Evolutionary conservation across 108 stramenopile genomes (phyloP).

Genomic region (Nitzschia sp.): DNA sequence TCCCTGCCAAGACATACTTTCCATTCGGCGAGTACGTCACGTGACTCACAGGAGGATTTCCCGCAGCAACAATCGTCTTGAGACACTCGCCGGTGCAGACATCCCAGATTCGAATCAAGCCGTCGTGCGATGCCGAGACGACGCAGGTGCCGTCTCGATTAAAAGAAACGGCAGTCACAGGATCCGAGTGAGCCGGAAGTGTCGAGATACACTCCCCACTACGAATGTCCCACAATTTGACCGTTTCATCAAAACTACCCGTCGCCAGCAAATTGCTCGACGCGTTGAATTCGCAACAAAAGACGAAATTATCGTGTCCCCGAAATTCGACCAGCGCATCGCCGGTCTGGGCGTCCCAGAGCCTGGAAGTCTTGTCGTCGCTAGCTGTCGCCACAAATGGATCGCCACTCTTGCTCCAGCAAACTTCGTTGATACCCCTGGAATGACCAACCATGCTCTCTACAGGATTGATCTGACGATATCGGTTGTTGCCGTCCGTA

Average conservation of each 20-base stretch:
- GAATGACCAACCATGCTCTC: constrained; percentile 63
- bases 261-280: constrained; percentile 73
- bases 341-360: constrained; percentile 85
- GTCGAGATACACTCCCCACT: constrained; percentile 89
- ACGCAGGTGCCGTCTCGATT: constrained; percentile 89
- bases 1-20: constrained; percentile 81
- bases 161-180: constrained; percentile 91
- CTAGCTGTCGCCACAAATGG: constrained; percentile 84
- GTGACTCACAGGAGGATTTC: constrained; percentile 82
- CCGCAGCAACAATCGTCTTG: constrained; percentile 93
- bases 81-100: constrained; percentile 92
- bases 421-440: constrained; percentile 84
- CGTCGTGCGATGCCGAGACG: constrained; percentile 86
- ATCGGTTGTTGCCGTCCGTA: neutral
- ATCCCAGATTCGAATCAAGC: constrained; percentile 95
- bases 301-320: constrained; percentile 92
- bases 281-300: constrained; percentile 82
- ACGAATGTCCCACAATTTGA: constrained; percentile 95
- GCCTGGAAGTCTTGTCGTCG: constrained; percentile 89
- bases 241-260: constrained; percentile 93
- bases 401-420: constrained; percentile 65
- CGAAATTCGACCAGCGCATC: constrained; percentile 85
- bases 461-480: constrained; percentile 16
- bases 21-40: constrained; percentile 92
- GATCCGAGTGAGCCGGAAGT: constrained; percentile 94